Base-by-base conservation (phyloP, 768 basidiomycete species). In the Termitomyces sp. region DNA sequence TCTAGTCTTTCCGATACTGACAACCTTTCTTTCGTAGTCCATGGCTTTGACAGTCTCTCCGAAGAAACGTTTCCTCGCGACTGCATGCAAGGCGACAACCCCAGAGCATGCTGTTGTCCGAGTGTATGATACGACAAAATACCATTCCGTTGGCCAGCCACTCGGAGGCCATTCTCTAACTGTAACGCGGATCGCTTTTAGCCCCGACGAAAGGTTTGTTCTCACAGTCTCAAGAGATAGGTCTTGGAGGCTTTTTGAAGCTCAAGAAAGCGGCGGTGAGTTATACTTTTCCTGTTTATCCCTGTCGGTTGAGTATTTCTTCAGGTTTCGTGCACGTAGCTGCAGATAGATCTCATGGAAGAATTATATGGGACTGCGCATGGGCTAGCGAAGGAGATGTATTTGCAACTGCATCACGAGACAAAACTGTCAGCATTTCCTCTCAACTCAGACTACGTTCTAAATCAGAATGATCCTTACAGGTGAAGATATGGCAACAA, bases 291-390 rank as follows among this genome's bases (percentile, higher is more conserved):
- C 36, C 41, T 46, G 31, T 44, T 6, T 18, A 29, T 46, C 2
- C 16, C 31, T n/a, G 18, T 39, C 16, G 56, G 37, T 51, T 50
- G 20, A 55, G 41, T 34, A 37, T 24, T 46, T 31, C n/a, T 53
- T n/a, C 29, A 82, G 92, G 82, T 1, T 94, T 85, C 67, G 61
- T 75, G 8, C 84, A 86, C 2, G 65, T 86, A 22, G 82, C 83
- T 5, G 79, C 82, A 16, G 85, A 94, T 57, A 96, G 92, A 72
- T 86, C 92, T 0, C 97, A 98, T 70, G 81, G 82, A 1, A 82
- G 97, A 39, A 97, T 99, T 65, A 89, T 99, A 36, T 95, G 97
- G 94, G 97, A 98, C 68, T 92, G 90, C 65, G 83, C 86, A 14
- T 99, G 95, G 94, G 79, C 89, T 1, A 66, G 73, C 1, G 87